These are phyloP conservation scores for Gossypium australe DNA, from an alignment of 345 rosid genomes.

Conservation along the genomic window DNA sequence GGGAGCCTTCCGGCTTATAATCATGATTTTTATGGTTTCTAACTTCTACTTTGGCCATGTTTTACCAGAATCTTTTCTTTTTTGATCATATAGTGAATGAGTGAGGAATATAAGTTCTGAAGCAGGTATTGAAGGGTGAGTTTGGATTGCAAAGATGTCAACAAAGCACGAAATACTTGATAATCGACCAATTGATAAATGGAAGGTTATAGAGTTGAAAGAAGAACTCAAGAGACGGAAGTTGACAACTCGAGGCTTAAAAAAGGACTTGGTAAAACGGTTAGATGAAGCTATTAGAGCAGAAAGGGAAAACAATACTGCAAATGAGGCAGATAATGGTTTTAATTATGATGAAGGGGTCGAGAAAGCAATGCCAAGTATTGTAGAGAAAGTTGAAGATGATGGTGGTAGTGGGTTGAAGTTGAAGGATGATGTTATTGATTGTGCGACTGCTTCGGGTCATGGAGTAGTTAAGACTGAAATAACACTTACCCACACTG, in stretches of 20 bases:
- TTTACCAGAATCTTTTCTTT: background rate
- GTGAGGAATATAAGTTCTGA: conserved; percentile 1
- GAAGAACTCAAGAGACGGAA: conserved; percentile 87
- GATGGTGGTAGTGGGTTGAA: conserved; percentile 19
- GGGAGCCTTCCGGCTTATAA: too few species aligned
- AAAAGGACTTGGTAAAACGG: conserved; percentile 81
- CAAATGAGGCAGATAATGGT: conserved; percentile 31
- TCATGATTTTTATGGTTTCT: too few species aligned
- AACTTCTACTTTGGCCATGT: background rate
- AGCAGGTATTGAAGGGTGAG: conserved; percentile 20
- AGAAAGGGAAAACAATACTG: conserved; percentile 44
- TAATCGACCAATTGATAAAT: conserved; percentile 77
- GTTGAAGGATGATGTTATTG: conserved; percentile 33
- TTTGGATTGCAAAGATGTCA: conserved; percentile 46
- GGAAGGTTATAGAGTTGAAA: conserved; percentile 88
- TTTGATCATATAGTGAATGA: conserved; percentile 7
- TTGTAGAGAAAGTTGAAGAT: conserved; percentile 19
- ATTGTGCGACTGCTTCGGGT: conserved; percentile 29
- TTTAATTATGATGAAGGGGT: conserved; percentile 6
- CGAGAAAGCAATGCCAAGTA: conserved; percentile 22
- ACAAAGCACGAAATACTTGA: conserved; percentile 62
- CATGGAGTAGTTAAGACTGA: conserved; percentile 22
- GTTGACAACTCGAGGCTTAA: conserved; percentile 65
- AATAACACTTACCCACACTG: conserved; percentile 22
- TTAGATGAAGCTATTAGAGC: conserved; percentile 62